Base-by-base conservation (phyloP, 148 eudicot genomes). In the Polygonum aviculare region DNA sequence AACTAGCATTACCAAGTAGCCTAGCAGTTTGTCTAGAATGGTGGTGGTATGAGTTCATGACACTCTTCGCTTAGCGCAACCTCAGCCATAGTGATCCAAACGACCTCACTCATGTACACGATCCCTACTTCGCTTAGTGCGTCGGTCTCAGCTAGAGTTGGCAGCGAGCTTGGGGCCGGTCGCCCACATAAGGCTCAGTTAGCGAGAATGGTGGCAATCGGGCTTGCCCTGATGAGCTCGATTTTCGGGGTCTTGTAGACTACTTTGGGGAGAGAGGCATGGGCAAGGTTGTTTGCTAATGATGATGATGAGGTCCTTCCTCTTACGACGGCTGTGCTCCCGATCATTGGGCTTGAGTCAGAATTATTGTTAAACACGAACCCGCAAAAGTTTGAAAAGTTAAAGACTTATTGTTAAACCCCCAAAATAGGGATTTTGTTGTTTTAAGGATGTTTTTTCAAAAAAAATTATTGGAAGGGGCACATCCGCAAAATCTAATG, bases 1-100 rank as follows among this genome's bases (percentile, higher is more conserved):
- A 83, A 76, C 89, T 93, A 72, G 87, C 96, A 40, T 74, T 89
- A 81, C 89, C 93, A 21, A 90, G 93, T 79, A 90, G 96, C 73
- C 75, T 93, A 33, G 89, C 84, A 7, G 90, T 93, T 54, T 93
- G 97, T 77, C 73, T 93, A 72, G 97, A 93, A 69, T 93, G 97
- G 97, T 93, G 97, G 97, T 93, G 97, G 97, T 93, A 93, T 38
- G 95, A 93, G 75, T 80, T 93, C 75, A 90, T 93, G 97, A 93
- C 93, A 69, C 86, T 93, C 78, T 79, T 26, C 31, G 31, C 31
- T 26, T 26, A 26, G 90, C 16, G 96, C 97, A 38, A 85, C 96
- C 72, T 80, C 97, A 62, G 97, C 91, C 51, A 87, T 90, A 79
- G 90, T 93, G 21, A 89, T 93, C 63, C 97, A 93, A 79, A 93